Evolutionary conservation across 106 monocot species (phyloP), one percentile per base, ranked within the genome.

Genomic region (Triglochin maritima): DNA sequence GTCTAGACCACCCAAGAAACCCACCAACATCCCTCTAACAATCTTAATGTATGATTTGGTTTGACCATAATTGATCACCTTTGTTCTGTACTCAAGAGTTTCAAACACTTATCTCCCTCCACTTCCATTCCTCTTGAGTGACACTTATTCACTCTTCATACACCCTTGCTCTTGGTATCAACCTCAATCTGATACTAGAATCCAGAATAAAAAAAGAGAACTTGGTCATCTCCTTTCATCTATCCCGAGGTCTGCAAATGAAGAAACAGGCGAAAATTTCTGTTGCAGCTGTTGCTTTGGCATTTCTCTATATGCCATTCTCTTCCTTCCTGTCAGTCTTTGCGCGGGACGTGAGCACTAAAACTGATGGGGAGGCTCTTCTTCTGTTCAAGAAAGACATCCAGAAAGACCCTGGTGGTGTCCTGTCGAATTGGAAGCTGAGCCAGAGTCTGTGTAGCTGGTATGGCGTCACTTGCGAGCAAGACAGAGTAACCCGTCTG

Each of bases 381-480:
- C 54, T 86, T 10, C 68, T 76, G 51, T 84, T 89, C 81, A 89
- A 82, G 75, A 80, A 58, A 7, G 77, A 75, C 8, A 74, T 89
- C 11, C 59, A 50, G 41, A 57, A 69, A 43, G 83, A 89, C 61
- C 77, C 79, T 1, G 66, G 57, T 43, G 77, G 81, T 48, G 72
- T 81, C 17, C 73, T 93, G n/a, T 78, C 86, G 9, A 80, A 46
- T 42, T 93, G 93, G 93, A 49, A 78, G 5, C 62, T 13, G 11
- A 59, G 29, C 5, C 58, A 44, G 17, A 72, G 60, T 49, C 77
- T 75, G 44, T 93, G 89, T 81, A 64, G 50, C 50, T 93, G 88
- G 89, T 72, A 66, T 63, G 88, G 93, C 7, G 80, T 93, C 56
- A 60, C 76, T 43, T 93, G 93, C 74, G 54, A 9, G 44, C 49